Conservation (phyloP, 179 eudicot genomes). For the Beta macrorhiza region DNA sequence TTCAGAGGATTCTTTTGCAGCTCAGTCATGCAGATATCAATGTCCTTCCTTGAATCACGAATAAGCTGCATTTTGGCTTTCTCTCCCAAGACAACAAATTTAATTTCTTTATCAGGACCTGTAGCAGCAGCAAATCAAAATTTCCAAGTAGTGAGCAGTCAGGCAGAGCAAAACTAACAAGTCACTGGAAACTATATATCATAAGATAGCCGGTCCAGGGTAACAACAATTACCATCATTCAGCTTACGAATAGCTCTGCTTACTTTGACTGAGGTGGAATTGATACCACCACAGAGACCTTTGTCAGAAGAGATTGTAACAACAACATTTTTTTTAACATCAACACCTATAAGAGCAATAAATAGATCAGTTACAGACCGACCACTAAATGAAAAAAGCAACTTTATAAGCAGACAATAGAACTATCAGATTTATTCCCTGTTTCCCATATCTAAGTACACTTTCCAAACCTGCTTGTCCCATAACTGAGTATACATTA, state of each 20-base stretch:
- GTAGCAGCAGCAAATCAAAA: slow-evolving; percentile 11
- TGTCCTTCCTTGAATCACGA: slow-evolving; percentile 81
- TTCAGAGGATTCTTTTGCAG: slow-evolving; percentile 88
- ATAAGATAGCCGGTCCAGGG: slow-evolving; percentile 8
- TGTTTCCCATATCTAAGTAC: neutral
- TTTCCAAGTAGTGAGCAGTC: slow-evolving; percentile 1
- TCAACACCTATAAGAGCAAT: slow-evolving; percentile 56
- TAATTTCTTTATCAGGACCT: slow-evolving; percentile 81
- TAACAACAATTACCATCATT: slow-evolving; percentile 57
- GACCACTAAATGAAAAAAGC: neutral
- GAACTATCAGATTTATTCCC: too few species aligned
- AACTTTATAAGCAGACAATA: neutral
- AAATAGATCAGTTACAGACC: slow-evolving; percentile 5
- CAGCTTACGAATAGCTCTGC: slow-evolving; percentile 76
- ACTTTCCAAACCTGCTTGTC: neutral
- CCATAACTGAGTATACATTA: neutral
- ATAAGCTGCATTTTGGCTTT: slow-evolving; percentile 89
- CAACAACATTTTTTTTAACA: slow-evolving; percentile 85
- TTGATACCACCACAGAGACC: slow-evolving; percentile 99
- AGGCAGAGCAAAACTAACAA: slow-evolving; percentile 13
- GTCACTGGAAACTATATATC: neutral
- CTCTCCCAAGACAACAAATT: slow-evolving; percentile 88
- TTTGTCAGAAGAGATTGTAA: slow-evolving; percentile 86
- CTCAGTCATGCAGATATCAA: slow-evolving; percentile 65
- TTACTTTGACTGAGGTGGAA: slow-evolving; percentile 86